Base-by-base conservation (phyloP, 1,139 yeast species). In the Zygotorulaspora mrakii region DNA sequence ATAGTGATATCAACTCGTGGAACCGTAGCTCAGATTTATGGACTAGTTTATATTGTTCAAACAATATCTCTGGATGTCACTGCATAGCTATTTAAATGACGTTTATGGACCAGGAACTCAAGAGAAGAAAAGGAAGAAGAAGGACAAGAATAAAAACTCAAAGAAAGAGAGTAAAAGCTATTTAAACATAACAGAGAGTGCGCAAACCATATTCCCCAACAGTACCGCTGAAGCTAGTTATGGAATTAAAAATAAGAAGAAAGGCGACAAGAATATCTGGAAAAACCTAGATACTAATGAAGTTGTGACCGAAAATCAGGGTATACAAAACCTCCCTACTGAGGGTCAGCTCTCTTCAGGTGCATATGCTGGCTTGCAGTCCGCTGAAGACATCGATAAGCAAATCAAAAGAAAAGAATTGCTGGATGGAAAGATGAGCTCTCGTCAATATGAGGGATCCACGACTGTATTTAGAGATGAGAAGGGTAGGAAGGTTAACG, bases 381-480 rank as follows among this genome's bases (percentile, higher is more conserved):
- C 74, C 0, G 72, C 68, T 4, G 66, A 59, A 11, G 63, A 67
- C 31, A 66, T 70, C 2, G 62, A 64, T 9, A 51, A 48, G 11
- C 70, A 69, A 43, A 55, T 65, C 9, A 56, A 50, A 14, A 52
- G 46, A 4, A 63, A 65, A 37, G 56, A 56, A 29, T 12, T 8
- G 20, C 27, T 9, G 17, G 20, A 22, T 33, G n/a, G 16, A 40
- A 33, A 17, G 45, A 47, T 24, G n/a, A n/a, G n/a, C n/a, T n/a
- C n/a, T n/a, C n/a, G n/a, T n/a, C n/a, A n/a, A n/a, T n/a, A n/a
- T n/a, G n/a, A n/a, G n/a, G n/a, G n/a, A n/a, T 53, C 57, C 11
- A 67, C 68, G 35, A 78, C 85, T 0, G 69, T 81, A 0, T 76
- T 76, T 53, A 69, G 91, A 66, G 87, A 82, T 54, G 65, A 70